Evolutionary conservation across 1,139 yeast genomes (phyloP).

Genomic region (Taphrina communis): DNA sequence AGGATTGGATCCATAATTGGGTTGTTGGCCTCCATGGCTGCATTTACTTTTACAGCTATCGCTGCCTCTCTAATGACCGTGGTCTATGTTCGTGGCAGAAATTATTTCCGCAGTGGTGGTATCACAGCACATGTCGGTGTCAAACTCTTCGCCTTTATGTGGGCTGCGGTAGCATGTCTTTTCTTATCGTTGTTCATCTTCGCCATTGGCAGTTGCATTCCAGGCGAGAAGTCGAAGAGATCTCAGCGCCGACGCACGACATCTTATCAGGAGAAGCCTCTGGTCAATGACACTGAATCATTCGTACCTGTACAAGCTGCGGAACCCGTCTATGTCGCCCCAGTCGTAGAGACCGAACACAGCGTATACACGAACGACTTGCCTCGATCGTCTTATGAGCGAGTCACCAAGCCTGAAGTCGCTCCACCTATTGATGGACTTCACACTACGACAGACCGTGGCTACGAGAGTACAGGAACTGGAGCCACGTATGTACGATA

Average conservation of each 20-base stretch:
- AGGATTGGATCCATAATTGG: constrained; percentile 21
- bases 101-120: constrained; percentile 61
- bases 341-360: constrained; percentile 12
- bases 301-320: constrained; percentile 29
- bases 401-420: neutral
- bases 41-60: constrained; percentile 47
- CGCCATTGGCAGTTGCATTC: constrained; percentile 50
- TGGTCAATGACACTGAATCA: constrained; percentile 32
- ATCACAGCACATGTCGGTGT: constrained; percentile 61
- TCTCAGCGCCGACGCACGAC: constrained; percentile 18
- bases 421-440: constrained; percentile 38
- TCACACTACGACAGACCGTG: constrained; percentile 26
- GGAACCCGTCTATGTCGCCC: constrained; percentile 26
- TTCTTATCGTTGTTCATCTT: constrained; percentile 52
- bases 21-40: constrained; percentile 15
- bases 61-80: constrained; percentile 63
- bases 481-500: constrained; percentile 38
- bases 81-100: constrained; percentile 66
- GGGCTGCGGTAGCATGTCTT: constrained; percentile 65
- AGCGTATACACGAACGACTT: constrained; percentile 17
- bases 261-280: constrained; percentile 37
- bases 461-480: constrained; percentile 22
- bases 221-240: constrained; percentile 14
- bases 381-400: constrained; percentile 38
- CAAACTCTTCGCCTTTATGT: constrained; percentile 65